Evolutionary conservation across 1,284 basidiomycete genomes (phyloP), one percentile per base, ranked within the genome.

Genomic region (Schizophyllum amplum): DNA sequence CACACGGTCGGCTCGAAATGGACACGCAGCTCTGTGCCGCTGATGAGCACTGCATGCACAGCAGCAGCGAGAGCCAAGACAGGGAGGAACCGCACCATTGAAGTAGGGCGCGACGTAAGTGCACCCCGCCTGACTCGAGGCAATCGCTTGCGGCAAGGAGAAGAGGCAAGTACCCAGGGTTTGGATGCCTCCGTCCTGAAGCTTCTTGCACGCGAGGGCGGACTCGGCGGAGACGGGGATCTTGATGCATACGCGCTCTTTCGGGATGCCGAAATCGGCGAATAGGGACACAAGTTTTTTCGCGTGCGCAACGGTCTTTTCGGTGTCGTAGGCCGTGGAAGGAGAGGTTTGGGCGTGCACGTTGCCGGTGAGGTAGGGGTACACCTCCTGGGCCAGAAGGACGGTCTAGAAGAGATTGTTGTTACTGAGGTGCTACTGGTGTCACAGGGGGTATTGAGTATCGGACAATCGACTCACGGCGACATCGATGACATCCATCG

Each of bases 81-180:
- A 26, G 24, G 24, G 42, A 22, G 23, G 47, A 20, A 4, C 55
- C 64, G 4, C 55, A 75, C 78, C 77, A 60, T 79, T 79, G 65
- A 78, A 77, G 64, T 79, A 79, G 1, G 78, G 77, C 4, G 77
- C 73, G 42, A 79, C 68, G 62, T 77, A 79, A 17, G 73, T 67
- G 59, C 78, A 80, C 6, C 71, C 70, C 4, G 78, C 78, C 60
- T 79, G 75, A 27, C 69, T 71, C 0, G 76, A 78, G 4, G 78
- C 77, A 4, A 77, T 60, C 1, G 77, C 77, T 59, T 80, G 78
- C 3, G 71, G 66, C 49, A 78, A 66, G 20, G 73, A 76, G 66
- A 80, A 80, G 17, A 79, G 61, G 63, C 73, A 75, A 0, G 78
- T 80, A 13, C 70, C 76, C 6, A 80, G 72, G 0, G 78, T 80